A percentile compares a stretch with the other conserved stretches of the same genome.
Evolutionary conservation across 768 basidiomycete species (phyloP).

Genomic region (Udeniomyces megalosporus): DNA sequence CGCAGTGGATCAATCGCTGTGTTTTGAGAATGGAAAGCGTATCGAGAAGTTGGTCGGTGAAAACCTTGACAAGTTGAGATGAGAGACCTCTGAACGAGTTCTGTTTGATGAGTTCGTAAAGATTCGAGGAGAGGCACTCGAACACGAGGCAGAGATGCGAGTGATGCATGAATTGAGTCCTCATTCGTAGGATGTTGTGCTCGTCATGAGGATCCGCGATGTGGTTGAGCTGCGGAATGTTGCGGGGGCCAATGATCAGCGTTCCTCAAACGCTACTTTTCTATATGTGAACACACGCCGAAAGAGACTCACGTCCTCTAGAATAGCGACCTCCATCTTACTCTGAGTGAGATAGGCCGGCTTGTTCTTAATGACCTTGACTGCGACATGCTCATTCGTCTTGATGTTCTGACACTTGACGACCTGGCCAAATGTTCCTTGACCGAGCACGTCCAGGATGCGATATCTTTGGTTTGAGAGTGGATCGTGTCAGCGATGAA

Average conservation of each 20-base stretch:
- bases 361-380: conserved; percentile 99
- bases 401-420: conserved; percentile 99
- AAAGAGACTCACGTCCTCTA: conserved; percentile 82
- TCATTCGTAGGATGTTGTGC: conserved; percentile 87
- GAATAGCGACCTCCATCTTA: conserved; percentile 99
- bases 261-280: too few species aligned
- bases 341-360: conserved; percentile 98
- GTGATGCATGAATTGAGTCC: conserved; percentile 91
- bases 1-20: conserved; percentile 90
- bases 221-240: conserved; percentile 59
- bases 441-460: conserved; percentile 93
- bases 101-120: conserved; percentile 99
- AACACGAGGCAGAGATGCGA: conserved; percentile 95
- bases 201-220: conserved; percentile 84
- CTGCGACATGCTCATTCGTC: conserved; percentile 94
- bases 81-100: conserved; percentile 96
- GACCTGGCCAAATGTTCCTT: conserved; percentile 97
- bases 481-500: too few species aligned
- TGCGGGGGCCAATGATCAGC: neutral
- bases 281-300: too few species aligned
- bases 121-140: conserved; percentile 86
- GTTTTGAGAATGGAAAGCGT: conserved; percentile 85
- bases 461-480: conserved; percentile 48
- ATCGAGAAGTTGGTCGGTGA: conserved; percentile 88
- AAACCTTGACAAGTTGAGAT: conserved; percentile 94